A percentile compares a stretch with the other conserved stretches of the same genome.
phyloP scores from a whole-genome alignment of 257 asterid genomes.

The Haberlea rhodopensis region DNA sequence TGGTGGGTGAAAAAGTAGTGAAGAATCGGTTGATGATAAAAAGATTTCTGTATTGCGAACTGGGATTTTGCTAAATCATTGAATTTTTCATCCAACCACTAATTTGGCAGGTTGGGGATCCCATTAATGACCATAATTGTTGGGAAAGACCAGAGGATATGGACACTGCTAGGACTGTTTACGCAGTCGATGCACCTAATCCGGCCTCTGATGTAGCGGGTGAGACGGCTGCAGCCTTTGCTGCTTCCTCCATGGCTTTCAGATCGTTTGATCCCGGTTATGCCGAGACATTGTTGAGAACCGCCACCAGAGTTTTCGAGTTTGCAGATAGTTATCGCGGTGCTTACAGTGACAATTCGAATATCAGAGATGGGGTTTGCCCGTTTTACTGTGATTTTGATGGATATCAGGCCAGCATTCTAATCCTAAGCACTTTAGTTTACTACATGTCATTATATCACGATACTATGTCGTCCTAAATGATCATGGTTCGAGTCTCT shows the following conservation, averaged over 20 bases:
- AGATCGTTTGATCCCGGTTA: conserved; percentile 73
- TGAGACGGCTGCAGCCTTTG: conserved; percentile 94
- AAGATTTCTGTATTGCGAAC: neutral
- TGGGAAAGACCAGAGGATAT: conserved; percentile 99
- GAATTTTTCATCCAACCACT: neutral
- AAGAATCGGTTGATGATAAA: neutral
- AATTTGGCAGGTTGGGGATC: conserved; percentile 82
- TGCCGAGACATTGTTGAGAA: conserved; percentile 60
- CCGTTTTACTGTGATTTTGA: conserved; percentile 94
- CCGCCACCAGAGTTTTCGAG: conserved; percentile 62
- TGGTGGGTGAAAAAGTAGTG: neutral
- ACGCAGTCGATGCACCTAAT: conserved; percentile 85
- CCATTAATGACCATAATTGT: conserved; percentile 75
- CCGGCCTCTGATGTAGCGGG: conserved; percentile 98
- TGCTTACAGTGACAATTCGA: conserved; percentile 76
- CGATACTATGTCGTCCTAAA: neutral
- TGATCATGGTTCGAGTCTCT: neutral
- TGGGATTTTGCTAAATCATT: neutral
- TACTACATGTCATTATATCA: neutral
- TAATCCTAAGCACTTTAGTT: neutral
- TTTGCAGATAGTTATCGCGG: conserved; percentile 84
- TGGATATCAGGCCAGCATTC: conserved; percentile 76
- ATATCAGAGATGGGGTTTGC: conserved; percentile 68
- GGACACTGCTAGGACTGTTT: conserved; percentile 91
- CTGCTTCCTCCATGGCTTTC: conserved; percentile 89